phyloP scores from a whole-genome alignment of 2,329 filamentous ascomycete species.

The Fusarium devonianum region DNA sequence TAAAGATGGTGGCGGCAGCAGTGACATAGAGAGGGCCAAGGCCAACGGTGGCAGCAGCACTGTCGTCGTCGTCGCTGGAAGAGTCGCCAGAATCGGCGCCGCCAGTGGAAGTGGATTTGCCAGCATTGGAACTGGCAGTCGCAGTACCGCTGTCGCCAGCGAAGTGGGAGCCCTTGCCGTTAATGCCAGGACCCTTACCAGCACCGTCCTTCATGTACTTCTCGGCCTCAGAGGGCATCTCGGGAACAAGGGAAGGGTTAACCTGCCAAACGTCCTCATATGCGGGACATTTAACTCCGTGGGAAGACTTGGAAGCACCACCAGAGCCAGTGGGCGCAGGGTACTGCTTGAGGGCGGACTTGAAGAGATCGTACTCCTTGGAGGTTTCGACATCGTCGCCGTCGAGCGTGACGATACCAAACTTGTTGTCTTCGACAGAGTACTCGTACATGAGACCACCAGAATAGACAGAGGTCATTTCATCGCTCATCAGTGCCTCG shows the following conservation, averaged over 20 bases:
- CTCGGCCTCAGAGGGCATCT: slow-evolving; percentile 58
- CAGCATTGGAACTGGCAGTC: slow-evolving; percentile 50
- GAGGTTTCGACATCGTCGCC: slow-evolving; percentile 62
- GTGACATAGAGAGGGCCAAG: slow-evolving; percentile 47
- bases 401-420: slow-evolving; percentile 76
- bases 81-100: slow-evolving; percentile 14
- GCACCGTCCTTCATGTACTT: slow-evolving; percentile 63
- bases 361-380: slow-evolving; percentile 67
- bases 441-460: slow-evolving; percentile 98
- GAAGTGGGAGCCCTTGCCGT: slow-evolving; percentile 62
- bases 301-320: slow-evolving; percentile 57
- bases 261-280: slow-evolving; percentile 60
- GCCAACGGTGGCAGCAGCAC: slow-evolving; percentile 43
- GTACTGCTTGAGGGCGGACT: slow-evolving; percentile 57
- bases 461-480: slow-evolving; percentile 93
- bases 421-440: slow-evolving; percentile 78
- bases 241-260: slow-evolving; percentile 57
- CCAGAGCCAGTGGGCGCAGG: slow-evolving; percentile 59
- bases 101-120: slow-evolving; percentile 42
- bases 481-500: slow-evolving; percentile 74
- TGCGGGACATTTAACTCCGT: slow-evolving; percentile 58
- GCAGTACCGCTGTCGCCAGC: slow-evolving; percentile 56
- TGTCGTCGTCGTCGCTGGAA: slow-evolving; percentile 41
- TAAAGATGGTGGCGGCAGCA: slow-evolving; percentile 47
- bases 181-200: slow-evolving; percentile 61